Conservation (phyloP, 768 basidiomycete species). For the Cystofilobasidium bisporidii region DNA sequence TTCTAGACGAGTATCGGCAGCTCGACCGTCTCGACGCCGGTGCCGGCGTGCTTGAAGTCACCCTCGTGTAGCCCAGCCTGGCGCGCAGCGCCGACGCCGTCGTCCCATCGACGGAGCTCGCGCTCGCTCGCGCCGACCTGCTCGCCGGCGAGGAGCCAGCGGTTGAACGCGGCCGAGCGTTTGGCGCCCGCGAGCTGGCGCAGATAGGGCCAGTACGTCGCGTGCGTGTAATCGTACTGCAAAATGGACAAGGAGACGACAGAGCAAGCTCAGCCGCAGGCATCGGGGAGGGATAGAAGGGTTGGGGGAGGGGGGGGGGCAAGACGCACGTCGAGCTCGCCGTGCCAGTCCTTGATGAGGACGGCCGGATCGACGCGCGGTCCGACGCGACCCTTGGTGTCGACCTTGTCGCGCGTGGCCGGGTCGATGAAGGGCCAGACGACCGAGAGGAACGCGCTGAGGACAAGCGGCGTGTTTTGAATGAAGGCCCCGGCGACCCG, state of each 20-base stretch:
- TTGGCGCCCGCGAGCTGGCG: not conserved
- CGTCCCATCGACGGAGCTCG: constrained; percentile 13
- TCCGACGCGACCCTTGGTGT: constrained; percentile 14
- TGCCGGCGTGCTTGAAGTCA: not conserved
- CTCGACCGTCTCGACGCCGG: not conserved
- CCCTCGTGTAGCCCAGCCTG: not conserved
- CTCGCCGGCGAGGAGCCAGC: not conserved
- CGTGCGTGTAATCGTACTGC: constrained; percentile 16
- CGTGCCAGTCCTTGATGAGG: not conserved
- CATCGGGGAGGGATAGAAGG: too few species aligned
- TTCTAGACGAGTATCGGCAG: not conserved
- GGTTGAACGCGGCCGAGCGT: not conserved
- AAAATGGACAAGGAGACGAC: not conserved
- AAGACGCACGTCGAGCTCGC: constrained; percentile 1
- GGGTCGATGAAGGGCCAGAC: constrained; percentile 19
- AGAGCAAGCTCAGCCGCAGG: not conserved
- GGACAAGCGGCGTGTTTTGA: constrained; percentile 19
- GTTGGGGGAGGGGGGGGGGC: not conserved
- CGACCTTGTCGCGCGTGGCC: constrained; percentile 1
- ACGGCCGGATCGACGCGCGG: not conserved
- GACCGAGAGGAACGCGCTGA: constrained; percentile 14
- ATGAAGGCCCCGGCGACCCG: constrained; percentile 12
- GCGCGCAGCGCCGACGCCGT: not conserved
- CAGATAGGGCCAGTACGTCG: constrained; percentile 15
- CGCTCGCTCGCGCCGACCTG: constrained; percentile 4